Evolutionary conservation across 441 rosid genomes (phyloP), one percentile per base, ranked within the genome.

Genomic region (Omphalea diandra): DNA sequence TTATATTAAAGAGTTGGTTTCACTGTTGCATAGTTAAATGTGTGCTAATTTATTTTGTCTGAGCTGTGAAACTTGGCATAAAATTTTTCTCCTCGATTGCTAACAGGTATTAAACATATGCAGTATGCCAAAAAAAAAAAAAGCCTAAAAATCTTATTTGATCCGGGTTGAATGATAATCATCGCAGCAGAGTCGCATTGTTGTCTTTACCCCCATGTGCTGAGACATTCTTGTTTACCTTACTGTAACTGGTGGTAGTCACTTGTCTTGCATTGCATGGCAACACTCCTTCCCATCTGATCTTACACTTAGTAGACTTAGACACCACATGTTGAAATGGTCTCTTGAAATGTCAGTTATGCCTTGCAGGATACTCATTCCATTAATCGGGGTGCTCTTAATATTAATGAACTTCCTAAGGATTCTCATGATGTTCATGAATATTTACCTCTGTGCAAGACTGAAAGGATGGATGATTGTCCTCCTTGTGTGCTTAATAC

Each of bases 401-500:
- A 72, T 46, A 74, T 65, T 67, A 74, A 77, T 20, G 91, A 83
- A 70, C 79, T 79, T 72, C 89, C 83, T 0, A 81, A 64, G 57
- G 86, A 86, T 75, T 64, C 77, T 24, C 78, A 65, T 64, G 72
- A 59, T 60, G 67, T 40, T 64, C 75, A 80, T 29, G 89, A 80
- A 67, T 79, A 75, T 20, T 73, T 80, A 27, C 79, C 69, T 32
- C 46, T 63, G 36, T 83, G 84, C 84, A 87, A 86, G 79, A 83
- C 79, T 35, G 90, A 80, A 79, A 84, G 80, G 67, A 32, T 63
- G 71, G 86, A 84, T 20, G 89, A 79, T 57, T 72, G 76, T 72
- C 80, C 85, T 74, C 73, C 84, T 3, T 84, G 88, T 18, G 73
- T 86, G 72, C 85, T 88, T 35, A 83, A 87, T 71, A 83, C 79